Evolutionary conservation across 1,284 basidiomycete genomes (phyloP).

Genomic region (Chiua sp.): DNA sequence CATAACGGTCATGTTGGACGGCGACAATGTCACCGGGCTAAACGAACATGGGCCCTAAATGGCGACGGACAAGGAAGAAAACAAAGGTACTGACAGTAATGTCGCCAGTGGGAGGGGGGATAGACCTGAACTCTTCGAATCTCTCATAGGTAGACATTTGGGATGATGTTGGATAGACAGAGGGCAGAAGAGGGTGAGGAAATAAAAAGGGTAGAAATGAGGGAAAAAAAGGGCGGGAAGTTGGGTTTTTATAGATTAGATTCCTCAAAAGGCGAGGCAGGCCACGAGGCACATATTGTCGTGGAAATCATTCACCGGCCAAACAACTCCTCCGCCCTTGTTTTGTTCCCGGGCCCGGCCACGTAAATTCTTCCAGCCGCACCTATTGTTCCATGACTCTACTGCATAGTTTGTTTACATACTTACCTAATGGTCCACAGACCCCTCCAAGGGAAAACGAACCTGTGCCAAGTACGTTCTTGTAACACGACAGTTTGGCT

Average conservation of each 20-base stretch:
- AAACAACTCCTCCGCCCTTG: neutral
- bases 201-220: constrained; percentile 27
- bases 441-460: neutral
- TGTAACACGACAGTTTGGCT: constrained; percentile 9
- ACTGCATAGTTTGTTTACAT: neutral
- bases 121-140: constrained; percentile 35
- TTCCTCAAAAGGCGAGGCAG: constrained; percentile 44
- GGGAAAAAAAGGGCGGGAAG: constrained; percentile 22
- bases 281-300: constrained; percentile 48
- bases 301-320: constrained; percentile 22
- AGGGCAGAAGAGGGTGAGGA: constrained; percentile 10
- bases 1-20: constrained; percentile 65
- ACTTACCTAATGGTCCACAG: too few relatives aligned
- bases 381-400: constrained; percentile 5
- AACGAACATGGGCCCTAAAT: neutral
- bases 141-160: constrained; percentile 39
- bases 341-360: constrained; percentile 22
- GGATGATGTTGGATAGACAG: constrained; percentile 1
- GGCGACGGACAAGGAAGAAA: neutral
- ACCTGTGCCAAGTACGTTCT: neutral
- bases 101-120: constrained; percentile 31
- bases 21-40: constrained; percentile 82
- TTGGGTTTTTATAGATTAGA: constrained; percentile 55
- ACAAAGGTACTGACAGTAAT: constrained; percentile 39
- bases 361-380: constrained; percentile 15